Conservation (phyloP, 2,329 filamentous ascomycete species). For the Penicillium sp. region DNA sequence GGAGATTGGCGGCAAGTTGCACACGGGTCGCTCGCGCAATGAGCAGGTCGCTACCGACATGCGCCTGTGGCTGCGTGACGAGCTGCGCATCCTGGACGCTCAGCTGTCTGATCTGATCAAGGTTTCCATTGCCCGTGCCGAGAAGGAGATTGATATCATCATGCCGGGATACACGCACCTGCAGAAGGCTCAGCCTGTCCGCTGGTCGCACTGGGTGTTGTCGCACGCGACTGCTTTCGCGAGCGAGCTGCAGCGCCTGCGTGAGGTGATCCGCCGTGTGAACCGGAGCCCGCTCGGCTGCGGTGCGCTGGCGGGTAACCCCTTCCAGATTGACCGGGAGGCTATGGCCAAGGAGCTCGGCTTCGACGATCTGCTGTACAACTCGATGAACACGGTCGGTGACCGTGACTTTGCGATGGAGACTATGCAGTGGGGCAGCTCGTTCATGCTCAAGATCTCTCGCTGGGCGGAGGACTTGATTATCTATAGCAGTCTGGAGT, state of each 20-base stretch:
- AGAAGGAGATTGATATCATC: slow-evolving; percentile 72
- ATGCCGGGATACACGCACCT: slow-evolving; percentile 91
- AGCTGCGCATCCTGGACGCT: slow-evolving; percentile 68
- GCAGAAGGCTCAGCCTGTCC: slow-evolving; percentile 78
- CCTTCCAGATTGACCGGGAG: slow-evolving; percentile 78
- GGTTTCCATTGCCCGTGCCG: slow-evolving; percentile 69
- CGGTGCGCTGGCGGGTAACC: slow-evolving; percentile 78
- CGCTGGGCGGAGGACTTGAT: slow-evolving; percentile 86
- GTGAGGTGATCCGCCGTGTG: slow-evolving; percentile 72
- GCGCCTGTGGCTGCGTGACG: slow-evolving; percentile 82
- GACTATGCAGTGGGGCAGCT: slow-evolving; percentile 76
- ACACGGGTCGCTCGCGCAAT: slow-evolving; percentile 84
- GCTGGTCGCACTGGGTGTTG: slow-evolving; percentile 81
- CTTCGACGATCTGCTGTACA: slow-evolving; percentile 73
- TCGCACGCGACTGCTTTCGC: slow-evolving; percentile 72
- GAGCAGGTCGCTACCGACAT: slow-evolving; percentile 91
- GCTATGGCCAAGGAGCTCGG: slow-evolving; percentile 78
- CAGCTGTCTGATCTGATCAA: slow-evolving; percentile 70
- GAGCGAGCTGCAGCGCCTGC: slow-evolving; percentile 73
- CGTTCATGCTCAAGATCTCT: slow-evolving; percentile 77
- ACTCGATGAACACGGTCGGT: slow-evolving; percentile 74
- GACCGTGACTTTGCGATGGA: slow-evolving; percentile 84
- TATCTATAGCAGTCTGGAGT: slow-evolving; percentile 75
- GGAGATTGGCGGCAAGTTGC: slow-evolving; percentile 81
- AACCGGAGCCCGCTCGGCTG: slow-evolving; percentile 72